Conservation (phyloP, 352 stramenopile genomes). For the Halophytophthora polymorphica region DNA sequence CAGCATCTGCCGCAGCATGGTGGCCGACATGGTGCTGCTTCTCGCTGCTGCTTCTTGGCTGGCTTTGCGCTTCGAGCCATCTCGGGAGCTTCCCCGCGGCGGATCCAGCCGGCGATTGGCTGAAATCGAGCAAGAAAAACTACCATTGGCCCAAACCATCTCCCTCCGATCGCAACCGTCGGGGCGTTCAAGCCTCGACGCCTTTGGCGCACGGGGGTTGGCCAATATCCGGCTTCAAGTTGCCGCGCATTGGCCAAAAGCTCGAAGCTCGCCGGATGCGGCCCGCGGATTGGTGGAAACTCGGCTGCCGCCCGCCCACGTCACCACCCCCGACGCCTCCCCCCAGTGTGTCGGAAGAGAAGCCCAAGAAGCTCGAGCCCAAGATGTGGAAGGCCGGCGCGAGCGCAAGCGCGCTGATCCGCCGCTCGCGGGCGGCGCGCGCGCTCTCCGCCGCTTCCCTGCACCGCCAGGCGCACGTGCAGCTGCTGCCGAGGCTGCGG, state of each 20-base stretch:
- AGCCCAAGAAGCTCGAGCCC: neutral
- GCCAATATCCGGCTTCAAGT: no score
- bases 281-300: neutral
- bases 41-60: neutral
- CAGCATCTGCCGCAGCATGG: slow-evolving; percentile 76
- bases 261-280: no score
- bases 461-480: neutral
- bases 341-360: slow-evolving; percentile 1
- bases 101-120: no score
- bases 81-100: no score
- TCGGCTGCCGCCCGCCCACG: neutral
- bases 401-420: slow-evolving; percentile 7
- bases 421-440: slow-evolving; percentile 4
- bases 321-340: neutral
- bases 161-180: neutral
- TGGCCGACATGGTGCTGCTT: slow-evolving; percentile 44
- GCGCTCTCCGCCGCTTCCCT: neutral
- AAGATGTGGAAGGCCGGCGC: slow-evolving; percentile 29
- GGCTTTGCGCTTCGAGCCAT: no score
- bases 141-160: neutral
- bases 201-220: no score
- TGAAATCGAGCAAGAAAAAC: neutral
- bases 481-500: neutral
- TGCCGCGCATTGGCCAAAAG: no score
- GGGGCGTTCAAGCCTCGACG: no score